These are phyloP conservation scores for Pythium dissotocum DNA, from an alignment of 352 stramenopile species.

Conservation along the genomic window DNA sequence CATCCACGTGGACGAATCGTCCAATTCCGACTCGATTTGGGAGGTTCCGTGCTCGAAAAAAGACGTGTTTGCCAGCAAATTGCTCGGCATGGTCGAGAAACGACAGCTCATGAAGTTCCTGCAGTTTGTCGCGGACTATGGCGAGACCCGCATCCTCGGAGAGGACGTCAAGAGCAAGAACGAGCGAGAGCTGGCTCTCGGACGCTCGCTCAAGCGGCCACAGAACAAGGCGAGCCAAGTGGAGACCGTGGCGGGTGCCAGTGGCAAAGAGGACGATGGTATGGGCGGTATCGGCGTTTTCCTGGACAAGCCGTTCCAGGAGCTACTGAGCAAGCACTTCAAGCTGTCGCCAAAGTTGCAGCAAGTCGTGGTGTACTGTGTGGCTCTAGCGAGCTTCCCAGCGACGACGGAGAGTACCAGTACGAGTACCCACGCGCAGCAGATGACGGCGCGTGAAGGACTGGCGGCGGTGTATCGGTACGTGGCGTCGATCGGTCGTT, in stretches of 20 bases:
- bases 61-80: constrained; percentile 87
- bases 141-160: constrained; percentile 65
- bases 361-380: constrained; percentile 84
- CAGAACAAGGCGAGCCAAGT: constrained; percentile 84
- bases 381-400: constrained; percentile 72
- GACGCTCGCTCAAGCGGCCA: constrained; percentile 75
- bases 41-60: constrained; percentile 89
- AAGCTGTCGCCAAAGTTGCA: constrained; percentile 77
- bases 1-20: constrained; percentile 47
- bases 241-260: not conserved
- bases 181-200: constrained; percentile 75
- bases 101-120: constrained; percentile 91
- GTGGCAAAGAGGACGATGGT: not conserved
- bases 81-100: constrained; percentile 87
- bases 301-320: constrained; percentile 63
- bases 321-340: constrained; percentile 70
- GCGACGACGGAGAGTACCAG: not conserved
- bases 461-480: constrained; percentile 34
- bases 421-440: constrained; percentile 30
- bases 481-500: constrained; percentile 80
- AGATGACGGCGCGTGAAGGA: constrained; percentile 44
- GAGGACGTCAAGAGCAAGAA: constrained; percentile 86
- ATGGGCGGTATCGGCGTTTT: constrained; percentile 36
- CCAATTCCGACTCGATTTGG: constrained; percentile 50
- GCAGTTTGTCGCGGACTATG: constrained; percentile 88